These are phyloP conservation scores for Chondrostereum purpureum DNA, from an alignment of 1,284 basidiomycete species.

Conservation along the genomic window DNA sequence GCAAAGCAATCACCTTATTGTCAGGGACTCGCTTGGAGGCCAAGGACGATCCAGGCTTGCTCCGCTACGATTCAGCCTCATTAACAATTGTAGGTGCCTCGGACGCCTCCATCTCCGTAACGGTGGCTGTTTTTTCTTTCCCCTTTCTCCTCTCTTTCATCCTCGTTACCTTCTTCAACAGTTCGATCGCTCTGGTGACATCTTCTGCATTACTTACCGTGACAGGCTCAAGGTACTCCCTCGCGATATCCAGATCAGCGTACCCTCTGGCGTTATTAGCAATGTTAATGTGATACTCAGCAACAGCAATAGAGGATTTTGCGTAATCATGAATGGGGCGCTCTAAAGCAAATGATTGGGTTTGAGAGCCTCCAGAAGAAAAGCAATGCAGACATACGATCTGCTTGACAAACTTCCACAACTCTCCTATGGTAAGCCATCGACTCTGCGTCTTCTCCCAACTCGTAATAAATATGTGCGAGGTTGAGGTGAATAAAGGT, in stretches of 20 bases:
- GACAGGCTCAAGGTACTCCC: conserved; percentile 64
- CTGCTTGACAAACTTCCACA: conserved; percentile 67
- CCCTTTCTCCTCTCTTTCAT: too few species aligned
- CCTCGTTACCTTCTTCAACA: conserved; percentile 38
- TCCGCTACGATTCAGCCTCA: too few species aligned
- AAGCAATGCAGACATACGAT: conserved; percentile 27
- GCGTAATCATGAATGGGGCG: conserved; percentile 70
- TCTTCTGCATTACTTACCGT: conserved; percentile 74
- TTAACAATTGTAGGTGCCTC: too few species aligned
- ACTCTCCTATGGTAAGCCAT: conserved; percentile 68
- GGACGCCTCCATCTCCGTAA: too few species aligned
- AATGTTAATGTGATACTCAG: conserved; percentile 65
- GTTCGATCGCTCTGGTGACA: conserved; percentile 55
- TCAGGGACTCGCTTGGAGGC: too few species aligned
- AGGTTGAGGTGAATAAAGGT: conserved; percentile 73
- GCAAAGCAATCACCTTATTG: too few species aligned
- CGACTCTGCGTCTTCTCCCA: conserved; percentile 62
- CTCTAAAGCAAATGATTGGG: conserved; percentile 29
- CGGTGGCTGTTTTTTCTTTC: too few species aligned
- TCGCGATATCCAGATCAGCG: conserved; percentile 58
- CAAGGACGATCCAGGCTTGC: too few species aligned
- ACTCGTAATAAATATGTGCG: conserved; percentile 64
- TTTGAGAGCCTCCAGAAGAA: conserved; percentile 8
- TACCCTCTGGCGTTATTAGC: too few species aligned
- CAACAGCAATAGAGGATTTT: conserved; percentile 75